A percentile compares a stretch with the other conserved stretches of the same genome.
Conservation (phyloP, 176 grass and related monocot genomes). For the Bolboschoenus planiculmis region DNA sequence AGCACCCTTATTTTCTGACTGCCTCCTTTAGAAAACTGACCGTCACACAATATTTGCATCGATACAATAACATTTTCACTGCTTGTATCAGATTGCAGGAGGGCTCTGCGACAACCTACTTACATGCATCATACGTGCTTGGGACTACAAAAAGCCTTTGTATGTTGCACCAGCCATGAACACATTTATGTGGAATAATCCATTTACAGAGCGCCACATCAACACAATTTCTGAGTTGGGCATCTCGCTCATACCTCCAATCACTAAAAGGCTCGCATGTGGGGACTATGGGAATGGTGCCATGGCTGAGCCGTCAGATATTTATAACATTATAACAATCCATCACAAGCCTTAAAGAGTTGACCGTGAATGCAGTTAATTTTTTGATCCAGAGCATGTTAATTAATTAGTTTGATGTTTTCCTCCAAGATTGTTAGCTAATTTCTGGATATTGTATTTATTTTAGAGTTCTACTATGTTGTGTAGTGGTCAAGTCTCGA, state of each 20-base stretch:
- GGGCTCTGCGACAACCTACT: conserved; percentile 89
- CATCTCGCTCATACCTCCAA: conserved; percentile 52
- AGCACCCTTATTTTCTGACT: neutral
- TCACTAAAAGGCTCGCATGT: conserved; percentile 58
- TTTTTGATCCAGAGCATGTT: neutral
- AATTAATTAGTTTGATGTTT: conserved; percentile 9
- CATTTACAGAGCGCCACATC: conserved; percentile 65
- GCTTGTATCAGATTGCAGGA: conserved; percentile 54
- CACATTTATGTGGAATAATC: conserved; percentile 93
- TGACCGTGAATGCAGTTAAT: neutral
- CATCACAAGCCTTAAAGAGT: conserved; percentile 31
- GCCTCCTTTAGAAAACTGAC: neutral
- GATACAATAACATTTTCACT: neutral
- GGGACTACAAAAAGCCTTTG: conserved; percentile 77
- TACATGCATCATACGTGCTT: conserved; percentile 89
- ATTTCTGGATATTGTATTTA: neutral
- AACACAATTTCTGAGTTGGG: conserved; percentile 48
- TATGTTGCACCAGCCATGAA: conserved; percentile 93
- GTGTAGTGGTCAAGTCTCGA: neutral
- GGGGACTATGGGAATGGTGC: conserved; percentile 85
- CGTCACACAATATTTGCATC: neutral
- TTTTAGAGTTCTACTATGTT: neutral
- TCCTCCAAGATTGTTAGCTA: conserved; percentile 3
- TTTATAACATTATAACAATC: conserved; percentile 49
- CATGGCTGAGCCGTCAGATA: conserved; percentile 71